Evolutionary conservation across 305 asterid species (phyloP).

Genomic region (Solanum aculeatissimum): DNA sequence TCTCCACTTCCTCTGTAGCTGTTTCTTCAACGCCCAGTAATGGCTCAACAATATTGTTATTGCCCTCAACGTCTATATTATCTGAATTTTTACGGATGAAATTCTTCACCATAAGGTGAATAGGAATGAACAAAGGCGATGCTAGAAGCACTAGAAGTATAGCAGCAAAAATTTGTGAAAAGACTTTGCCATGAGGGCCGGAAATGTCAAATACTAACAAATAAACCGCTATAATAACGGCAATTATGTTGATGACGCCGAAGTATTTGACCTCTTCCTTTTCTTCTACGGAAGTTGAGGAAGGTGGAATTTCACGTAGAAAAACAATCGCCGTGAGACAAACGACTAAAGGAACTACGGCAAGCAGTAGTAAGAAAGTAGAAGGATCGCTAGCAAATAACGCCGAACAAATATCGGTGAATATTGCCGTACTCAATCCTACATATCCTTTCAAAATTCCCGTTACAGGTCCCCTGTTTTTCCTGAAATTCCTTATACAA

Average conservation of each 20-base stretch:
- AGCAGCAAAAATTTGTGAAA: conserved; percentile 53
- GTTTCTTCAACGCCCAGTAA: conserved; percentile 10
- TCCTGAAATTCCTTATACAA: conserved; percentile 71
- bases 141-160: conserved; percentile 49
- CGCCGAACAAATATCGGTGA: conserved; percentile 81
- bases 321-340: conserved; percentile 63
- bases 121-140: conserved; percentile 57
- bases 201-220: conserved; percentile 51
- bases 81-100: conserved; percentile 18
- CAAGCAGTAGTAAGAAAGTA: conserved; percentile 55
- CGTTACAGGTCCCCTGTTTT: conserved; percentile 75
- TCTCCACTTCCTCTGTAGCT: not conserved
- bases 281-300: conserved; percentile 47
- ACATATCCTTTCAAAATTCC: conserved; percentile 84
- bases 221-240: conserved; percentile 62
- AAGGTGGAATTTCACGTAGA: conserved; percentile 86
- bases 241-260: conserved; percentile 55
- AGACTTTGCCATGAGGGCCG: conserved; percentile 45
- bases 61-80: conserved; percentile 27
- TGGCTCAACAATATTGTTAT: conserved; percentile 17
- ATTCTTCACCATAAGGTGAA: conserved; percentile 22
- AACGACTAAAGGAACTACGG: conserved; percentile 47
- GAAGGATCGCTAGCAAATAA: conserved; percentile 72
- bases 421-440: conserved; percentile 89
- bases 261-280: conserved; percentile 50